A percentile compares a stretch with the other conserved stretches of the same genome.
Conservation (phyloP, 441 rosid species). For the Omphalea diandra region DNA sequence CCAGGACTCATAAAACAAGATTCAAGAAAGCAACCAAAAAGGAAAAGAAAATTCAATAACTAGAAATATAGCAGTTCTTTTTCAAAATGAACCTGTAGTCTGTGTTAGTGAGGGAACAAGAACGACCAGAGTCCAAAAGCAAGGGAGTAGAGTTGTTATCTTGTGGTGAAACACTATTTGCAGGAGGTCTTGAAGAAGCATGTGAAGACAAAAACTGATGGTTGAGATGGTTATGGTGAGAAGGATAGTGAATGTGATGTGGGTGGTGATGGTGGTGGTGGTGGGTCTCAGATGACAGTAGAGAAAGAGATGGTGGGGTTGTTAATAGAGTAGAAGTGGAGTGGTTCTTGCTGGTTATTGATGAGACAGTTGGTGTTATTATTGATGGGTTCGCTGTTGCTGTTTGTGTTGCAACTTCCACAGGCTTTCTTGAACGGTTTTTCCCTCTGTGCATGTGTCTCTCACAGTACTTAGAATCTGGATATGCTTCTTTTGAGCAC, state of each 20-base stretch:
- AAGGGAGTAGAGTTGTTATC: slow-evolving; percentile 38
- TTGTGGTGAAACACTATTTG: slow-evolving; percentile 31
- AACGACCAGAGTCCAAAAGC: slow-evolving; percentile 46
- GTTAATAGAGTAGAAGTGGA: slow-evolving; percentile 17
- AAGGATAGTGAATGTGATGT: slow-evolving; percentile 26
- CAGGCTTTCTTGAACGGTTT: slow-evolving; percentile 99
- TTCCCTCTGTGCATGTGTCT: slow-evolving; percentile 99
- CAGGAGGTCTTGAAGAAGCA: slow-evolving; percentile 35
- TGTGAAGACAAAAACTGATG: slow-evolving; percentile 35
- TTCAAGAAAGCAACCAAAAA: background rate
- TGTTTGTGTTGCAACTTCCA: slow-evolving; percentile 53
- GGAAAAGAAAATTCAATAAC: background rate
- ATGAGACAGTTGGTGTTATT: slow-evolving; percentile 25
- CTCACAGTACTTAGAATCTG: slow-evolving; percentile 96
- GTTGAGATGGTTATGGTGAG: slow-evolving; percentile 23
- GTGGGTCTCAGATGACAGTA: slow-evolving; percentile 34
- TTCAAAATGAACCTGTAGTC: slow-evolving; percentile 53
- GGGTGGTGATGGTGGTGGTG: slow-evolving; percentile 24
- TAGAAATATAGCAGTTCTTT: background rate
- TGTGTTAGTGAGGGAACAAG: slow-evolving; percentile 34
- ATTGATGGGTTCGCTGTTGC: slow-evolving; percentile 30
- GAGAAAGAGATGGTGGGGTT: slow-evolving; percentile 33
- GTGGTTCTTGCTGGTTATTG: slow-evolving; percentile 34
- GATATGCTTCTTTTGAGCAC: slow-evolving; percentile 94
- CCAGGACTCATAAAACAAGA: slow-evolving; percentile 2